Evolutionary conservation across 1,284 basidiomycete species (phyloP), one percentile per base, ranked within the genome.

Genomic region (Leccinum subfulvum): DNA sequence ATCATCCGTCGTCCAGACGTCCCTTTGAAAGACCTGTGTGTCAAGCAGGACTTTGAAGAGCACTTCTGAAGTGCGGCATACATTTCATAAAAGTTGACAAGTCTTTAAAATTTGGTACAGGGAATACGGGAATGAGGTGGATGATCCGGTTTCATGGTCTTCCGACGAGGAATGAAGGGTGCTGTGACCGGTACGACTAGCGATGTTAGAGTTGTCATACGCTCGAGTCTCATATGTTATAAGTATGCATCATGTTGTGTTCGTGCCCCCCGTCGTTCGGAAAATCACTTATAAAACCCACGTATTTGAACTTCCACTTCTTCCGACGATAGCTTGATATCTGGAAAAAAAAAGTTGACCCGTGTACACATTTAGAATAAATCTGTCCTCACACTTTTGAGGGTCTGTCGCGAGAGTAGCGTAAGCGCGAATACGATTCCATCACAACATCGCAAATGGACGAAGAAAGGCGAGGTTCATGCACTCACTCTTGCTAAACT

Each of bases 241-340:
- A 18, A 18, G 16, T 39, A 16, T 39, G 14, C 37, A 39, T 39
- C 37, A 39, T 16, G 44, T 21, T 21, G 18, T 3, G 44, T 21
- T 21, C 47, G 7, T 21, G 47, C 18, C 6, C 18, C 33, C 4
- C 1, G 11, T 13, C 21, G 11, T 13, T 14, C 21, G 21, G 47
- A 49, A 47, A 23, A 55, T 57, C 41, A 67, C 58, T 64, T 76
- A 74, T 84, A 92, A 65, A 91, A 84, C 47, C 80, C 82, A 66
- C 85, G 82, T 64, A 92, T 84, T 67, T 89, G 84, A 10, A 77
- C 75, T 68, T 92, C 90, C 21, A 92, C 89, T 59, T 89, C 88
- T 35, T 92, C 90, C 0, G 86, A 77, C 0, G 88, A 84, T 73
- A 88, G 78, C 75, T 91, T 92, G 78, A 93, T 92, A 75, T 93